phyloP scores from a whole-genome alignment of 2,329 filamentous ascomycete genomes.

The Ambrosiella cleistominuta region DNA sequence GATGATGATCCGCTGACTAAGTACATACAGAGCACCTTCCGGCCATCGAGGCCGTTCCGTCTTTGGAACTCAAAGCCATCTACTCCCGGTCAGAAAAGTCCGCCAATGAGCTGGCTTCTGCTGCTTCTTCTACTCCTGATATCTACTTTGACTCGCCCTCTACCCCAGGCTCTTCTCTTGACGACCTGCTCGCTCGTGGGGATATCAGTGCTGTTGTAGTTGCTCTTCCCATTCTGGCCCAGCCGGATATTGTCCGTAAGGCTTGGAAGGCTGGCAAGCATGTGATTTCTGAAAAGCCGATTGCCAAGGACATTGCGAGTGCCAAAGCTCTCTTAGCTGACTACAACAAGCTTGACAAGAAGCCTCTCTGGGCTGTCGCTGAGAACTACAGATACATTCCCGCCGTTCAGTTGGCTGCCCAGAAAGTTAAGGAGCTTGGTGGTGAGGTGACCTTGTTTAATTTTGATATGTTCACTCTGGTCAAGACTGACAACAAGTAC shows the following conservation, averaged over 20 bases:
- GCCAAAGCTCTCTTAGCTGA: conserved; percentile 25
- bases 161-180: conserved; percentile 26
- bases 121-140: not conserved
- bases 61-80: conserved; percentile 41
- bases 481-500: conserved; percentile 28
- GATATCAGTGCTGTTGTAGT: conserved; percentile 40
- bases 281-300: conserved; percentile 52
- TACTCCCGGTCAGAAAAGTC: conserved; percentile 46
- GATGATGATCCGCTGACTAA: conserved; percentile 6
- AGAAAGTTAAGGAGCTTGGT: conserved; percentile 8
- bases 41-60: conserved; percentile 35
- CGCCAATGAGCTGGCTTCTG: conserved; percentile 22
- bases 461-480: conserved; percentile 26
- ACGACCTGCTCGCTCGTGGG: conserved; percentile 32
- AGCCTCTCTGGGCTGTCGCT: conserved; percentile 40
- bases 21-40: conserved; percentile 23
- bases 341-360: conserved; percentile 16
- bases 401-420: conserved; percentile 31
- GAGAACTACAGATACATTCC: conserved; percentile 56
- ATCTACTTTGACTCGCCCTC: conserved; percentile 17
- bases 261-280: conserved; percentile 50
- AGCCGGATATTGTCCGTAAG: conserved; percentile 39
- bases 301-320: conserved; percentile 38
- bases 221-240: conserved; percentile 43
- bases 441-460: conserved; percentile 20